Evolutionary conservation across 495 filamentous ascomycete species (phyloP), one percentile per base, ranked within the genome.

Genomic region (Trichoderma virens): DNA sequence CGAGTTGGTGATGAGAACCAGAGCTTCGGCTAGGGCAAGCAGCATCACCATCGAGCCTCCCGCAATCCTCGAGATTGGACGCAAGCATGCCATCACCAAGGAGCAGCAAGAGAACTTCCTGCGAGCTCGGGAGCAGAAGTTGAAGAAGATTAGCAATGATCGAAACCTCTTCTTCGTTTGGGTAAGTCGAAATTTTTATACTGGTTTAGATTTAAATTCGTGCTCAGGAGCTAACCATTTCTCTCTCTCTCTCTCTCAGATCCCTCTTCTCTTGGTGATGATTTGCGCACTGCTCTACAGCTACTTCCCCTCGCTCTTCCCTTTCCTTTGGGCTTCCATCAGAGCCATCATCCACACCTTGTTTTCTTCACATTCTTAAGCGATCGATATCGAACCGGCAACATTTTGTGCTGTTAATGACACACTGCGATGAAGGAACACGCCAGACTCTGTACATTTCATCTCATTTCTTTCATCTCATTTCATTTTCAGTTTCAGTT

Each of bases 101-200:
- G 86, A 91, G 70, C 88, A 93, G 69, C 88, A 90, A 72, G 87
- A 88, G 66, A 85, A 88, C 66, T 79, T 92, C 38, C 75, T 86
- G 60, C 80, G 85, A 59, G 88, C 87, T 59, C 89, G 92, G 72
- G 87, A 87, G 35, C 80, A 82, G 65, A 89, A 88, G 69, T 84
- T 92, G 72, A 92, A 92, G 80, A 83, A 81, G 65, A 76, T 92
- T 43, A 83, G 82, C 47, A 86, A 82, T 66, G 91, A 95, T 71
- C 81, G 87, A 68, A 92, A 91, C 72, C 79, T 95, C 47, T 93
- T 89, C 76, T 89, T 92, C 72, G 80, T 95, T 71, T 95, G 91
- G 91, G 90, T 92, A 84, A 70, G 75, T 71, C 18, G 31, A 25
- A 5, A 8, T 18, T 39, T 61, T 61, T 67, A 7, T 54, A 61